Base-by-base conservation (phyloP, 768 basidiomycete genomes). In the Phylloporus sp. region DNA sequence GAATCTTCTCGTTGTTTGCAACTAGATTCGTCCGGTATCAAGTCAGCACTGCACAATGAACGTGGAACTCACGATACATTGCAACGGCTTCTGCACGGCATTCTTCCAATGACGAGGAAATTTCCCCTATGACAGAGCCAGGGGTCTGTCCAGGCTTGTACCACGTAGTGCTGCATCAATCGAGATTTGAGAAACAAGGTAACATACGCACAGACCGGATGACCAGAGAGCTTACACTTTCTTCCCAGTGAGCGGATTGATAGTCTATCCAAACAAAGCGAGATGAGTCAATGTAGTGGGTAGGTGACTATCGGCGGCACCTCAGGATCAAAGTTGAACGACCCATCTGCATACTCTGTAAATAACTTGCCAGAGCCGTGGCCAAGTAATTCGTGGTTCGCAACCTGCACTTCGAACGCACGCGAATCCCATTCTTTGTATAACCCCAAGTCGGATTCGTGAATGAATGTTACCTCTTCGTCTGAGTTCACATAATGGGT, bases 71-170 rank as follows among this genome's bases (percentile, higher is more conserved):
- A 88, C 90, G 77, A 71, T 82, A 93, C 36, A 94, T 73, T 0
- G 88, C 88, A 20, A 91, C 91, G 2, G 88, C 79, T 71, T 95
- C 92, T 9, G 91, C 91, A n/a, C 92, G 82, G 59, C 91, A 93
- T 72, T 94, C 91, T 69, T 94, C 92, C 81, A 93, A 82, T 1
- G 91, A 93, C 0, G 91, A 92, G 4, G 89, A 91, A 8, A 91
- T 87, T 54, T 92, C 87, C 1, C 91, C 91, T 2, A 95, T 75
- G 2, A 92, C 85, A 10, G 89, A 84, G 44, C 82, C 87, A 34
- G 89, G 79, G 0, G 87, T 91, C 68, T 92, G 91, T 8, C 91
- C 91, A 29, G 86, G 79, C 64, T 88, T 88, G 69, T 95, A 95
- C 91, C 91, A 94, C 15, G 87, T 84, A 4, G 80, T 76, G 49